Base-by-base conservation (phyloP, 176 grass and related monocot species). In the Rhipidocladum racemiflorum region DNA sequence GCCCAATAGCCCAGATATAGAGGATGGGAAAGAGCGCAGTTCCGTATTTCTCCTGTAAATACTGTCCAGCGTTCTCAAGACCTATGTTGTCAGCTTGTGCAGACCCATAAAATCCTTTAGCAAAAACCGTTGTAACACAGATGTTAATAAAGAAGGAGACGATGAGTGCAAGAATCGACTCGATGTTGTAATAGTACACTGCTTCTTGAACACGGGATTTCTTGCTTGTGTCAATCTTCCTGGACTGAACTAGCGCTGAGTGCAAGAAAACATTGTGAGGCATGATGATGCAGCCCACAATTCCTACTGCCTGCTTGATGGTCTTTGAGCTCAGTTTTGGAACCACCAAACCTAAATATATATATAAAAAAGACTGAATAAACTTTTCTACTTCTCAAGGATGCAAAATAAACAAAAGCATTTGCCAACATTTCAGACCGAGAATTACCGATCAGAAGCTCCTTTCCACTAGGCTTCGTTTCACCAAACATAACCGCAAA, bases 401-500 rank as follows among this genome's bases (percentile, higher is more conserved):
- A 56, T 84, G 42, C 32, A 68, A 77, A 6, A 72, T 11, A 71
- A 45, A 61, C 17, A 70, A 65, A 66, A 80, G 39, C 25, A 79
- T 74, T 17, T 74, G 49, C 14, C 0, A 15, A 68, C 42, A 68
- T 46, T 20, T 53, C 32, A 61, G 74, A 61, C 29, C 0, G 1
- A 72, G 71, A 80, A 25, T 85, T 92, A 97, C 95, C 95, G 11
- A 94, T 91, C 34, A 97, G 84, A 85, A 97, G 95, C 56, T 94
- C 95, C 77, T 94, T 97, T 24, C 84, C 90, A 75, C 85, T 88
- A 46, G 95, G 95, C 56, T 94, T 88, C 4, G 95, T 88, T 88
- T 97, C 92, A 85, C 92, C 95, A 72, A 97, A 97, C 95, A 97
- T 94, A 42, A 97, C 25, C 0, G 95, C 95, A 65, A 97, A 97